Evolutionary conservation across 495 filamentous ascomycete genomes (phyloP).

Genomic region (Xylaria curta): DNA sequence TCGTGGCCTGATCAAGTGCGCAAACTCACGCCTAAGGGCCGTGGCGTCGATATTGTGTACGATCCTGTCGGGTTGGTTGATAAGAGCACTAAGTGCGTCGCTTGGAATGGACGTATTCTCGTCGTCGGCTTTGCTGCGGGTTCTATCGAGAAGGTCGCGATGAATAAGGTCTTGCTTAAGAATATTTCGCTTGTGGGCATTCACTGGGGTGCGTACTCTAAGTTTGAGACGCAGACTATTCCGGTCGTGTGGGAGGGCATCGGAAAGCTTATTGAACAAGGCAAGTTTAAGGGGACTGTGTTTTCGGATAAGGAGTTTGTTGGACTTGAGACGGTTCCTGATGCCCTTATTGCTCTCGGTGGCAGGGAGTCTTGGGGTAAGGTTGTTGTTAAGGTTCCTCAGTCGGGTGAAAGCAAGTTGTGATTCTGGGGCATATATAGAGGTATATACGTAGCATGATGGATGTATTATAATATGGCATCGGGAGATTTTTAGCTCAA

Average conservation of each 20-base stretch:
- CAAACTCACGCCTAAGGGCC: slow-evolving; percentile 70
- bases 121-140: slow-evolving; percentile 93
- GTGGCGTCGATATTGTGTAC: slow-evolving; percentile 84
- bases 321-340: slow-evolving; percentile 78
- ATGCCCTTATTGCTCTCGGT: slow-evolving; percentile 78
- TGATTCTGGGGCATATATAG: slow-evolving; percentile 33
- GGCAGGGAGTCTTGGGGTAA: slow-evolving; percentile 92
- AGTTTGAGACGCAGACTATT: slow-evolving; percentile 73
- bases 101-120: slow-evolving; percentile 87
- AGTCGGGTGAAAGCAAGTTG: slow-evolving; percentile 63
- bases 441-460: background rate
- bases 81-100: slow-evolving; percentile 80
- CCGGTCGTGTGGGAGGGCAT: slow-evolving; percentile 81
- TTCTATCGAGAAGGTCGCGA: slow-evolving; percentile 85
- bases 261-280: slow-evolving; percentile 73
- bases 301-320: slow-evolving; percentile 83
- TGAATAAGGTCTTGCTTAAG: slow-evolving; percentile 92
- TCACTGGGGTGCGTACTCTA: slow-evolving; percentile 88
- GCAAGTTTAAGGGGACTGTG: slow-evolving; percentile 81
- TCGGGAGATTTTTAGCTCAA: background rate
- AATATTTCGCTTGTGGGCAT: slow-evolving; percentile 90
- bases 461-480: background rate
- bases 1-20: slow-evolving; percentile 82
- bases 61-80: slow-evolving; percentile 88
- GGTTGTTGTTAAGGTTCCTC: slow-evolving; percentile 88